Evolutionary conservation across 257 asterid species (phyloP).

Genomic region (Oldenlandia corymbosa): DNA sequence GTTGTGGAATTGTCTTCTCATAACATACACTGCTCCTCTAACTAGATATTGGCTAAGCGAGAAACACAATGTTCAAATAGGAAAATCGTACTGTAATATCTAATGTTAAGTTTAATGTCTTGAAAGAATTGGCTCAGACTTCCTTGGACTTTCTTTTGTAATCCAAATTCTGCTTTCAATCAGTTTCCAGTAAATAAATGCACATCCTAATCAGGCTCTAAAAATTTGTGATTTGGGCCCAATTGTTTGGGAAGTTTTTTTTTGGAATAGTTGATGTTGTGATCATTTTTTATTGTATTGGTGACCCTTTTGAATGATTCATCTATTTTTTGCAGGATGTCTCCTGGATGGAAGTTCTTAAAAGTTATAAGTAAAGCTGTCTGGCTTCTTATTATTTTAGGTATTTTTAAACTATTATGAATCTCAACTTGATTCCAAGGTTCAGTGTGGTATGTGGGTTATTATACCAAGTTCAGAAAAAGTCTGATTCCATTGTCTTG

Average conservation of each 20-base stretch:
- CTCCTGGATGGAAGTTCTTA: constrained; percentile 89
- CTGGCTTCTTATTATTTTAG: constrained; percentile 98
- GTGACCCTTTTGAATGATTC: background rate
- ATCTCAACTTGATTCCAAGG: background rate
- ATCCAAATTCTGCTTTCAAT: background rate
- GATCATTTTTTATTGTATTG: background rate
- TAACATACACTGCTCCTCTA: too few species aligned
- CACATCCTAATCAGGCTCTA: background rate
- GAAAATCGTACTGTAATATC: background rate
- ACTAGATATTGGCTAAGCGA: too few species aligned
- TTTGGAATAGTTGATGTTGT: background rate
- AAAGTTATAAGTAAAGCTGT: constrained; percentile 83
- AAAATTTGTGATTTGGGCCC: background rate
- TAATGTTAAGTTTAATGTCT: constrained; percentile 1
- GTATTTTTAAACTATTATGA: constrained; percentile 29
- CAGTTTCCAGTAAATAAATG: background rate
- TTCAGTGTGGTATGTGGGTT: background rate
- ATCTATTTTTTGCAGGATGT: constrained; percentile 55
- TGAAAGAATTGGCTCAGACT: background rate
- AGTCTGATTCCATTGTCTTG: background rate
- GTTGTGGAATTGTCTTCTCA: too few species aligned
- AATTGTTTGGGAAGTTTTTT: background rate
- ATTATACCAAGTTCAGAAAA: background rate
- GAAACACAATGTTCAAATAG: background rate
- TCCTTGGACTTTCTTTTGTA: background rate